These are phyloP conservation scores for Trichoderma semiorbis DNA, from an alignment of 2,329 filamentous ascomycete species.

Conservation along the genomic window DNA sequence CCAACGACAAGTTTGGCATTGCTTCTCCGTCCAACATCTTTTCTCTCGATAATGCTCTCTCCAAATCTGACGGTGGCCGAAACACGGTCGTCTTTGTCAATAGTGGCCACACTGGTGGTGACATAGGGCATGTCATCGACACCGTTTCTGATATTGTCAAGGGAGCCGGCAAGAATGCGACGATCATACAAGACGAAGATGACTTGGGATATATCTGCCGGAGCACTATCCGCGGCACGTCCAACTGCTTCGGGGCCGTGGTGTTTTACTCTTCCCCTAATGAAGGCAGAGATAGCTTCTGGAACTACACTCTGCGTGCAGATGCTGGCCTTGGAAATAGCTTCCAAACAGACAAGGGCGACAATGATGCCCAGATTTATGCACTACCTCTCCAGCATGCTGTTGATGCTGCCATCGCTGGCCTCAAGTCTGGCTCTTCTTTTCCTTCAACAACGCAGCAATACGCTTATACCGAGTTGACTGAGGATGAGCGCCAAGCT, in stretches of 20 bases:
- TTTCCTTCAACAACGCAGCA: conserved; percentile 32
- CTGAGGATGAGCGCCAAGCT: conserved; percentile 50
- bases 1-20: conserved; percentile 69
- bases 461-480: conserved; percentile 33
- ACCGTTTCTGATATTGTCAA: conserved; percentile 27
- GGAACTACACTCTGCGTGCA: conserved; percentile 72
- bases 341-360: conserved; percentile 52
- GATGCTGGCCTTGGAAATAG: conserved; percentile 55
- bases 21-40: conserved; percentile 57
- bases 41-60: conserved; percentile 61
- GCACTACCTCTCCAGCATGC: conserved; percentile 66
- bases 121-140: conserved; percentile 66
- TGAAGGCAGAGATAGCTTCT: conserved; percentile 49
- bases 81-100: conserved; percentile 72
- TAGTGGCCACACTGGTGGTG: conserved; percentile 64
- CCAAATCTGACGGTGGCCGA: conserved; percentile 50
- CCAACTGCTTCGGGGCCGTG: conserved; percentile 68
- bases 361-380: conserved; percentile 64
- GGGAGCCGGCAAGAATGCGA: conserved; percentile 28
- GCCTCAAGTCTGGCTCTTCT: conserved; percentile 11
- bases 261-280: conserved; percentile 67
- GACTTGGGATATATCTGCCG: conserved; percentile 49
- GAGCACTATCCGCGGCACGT: conserved; percentile 59
- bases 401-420: conserved; percentile 59
- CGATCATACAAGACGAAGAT: conserved; percentile 23